These are phyloP conservation scores for Vaccinium corymbosum DNA, from an alignment of 148 eudicot genomes.

Conservation along the genomic window DNA sequence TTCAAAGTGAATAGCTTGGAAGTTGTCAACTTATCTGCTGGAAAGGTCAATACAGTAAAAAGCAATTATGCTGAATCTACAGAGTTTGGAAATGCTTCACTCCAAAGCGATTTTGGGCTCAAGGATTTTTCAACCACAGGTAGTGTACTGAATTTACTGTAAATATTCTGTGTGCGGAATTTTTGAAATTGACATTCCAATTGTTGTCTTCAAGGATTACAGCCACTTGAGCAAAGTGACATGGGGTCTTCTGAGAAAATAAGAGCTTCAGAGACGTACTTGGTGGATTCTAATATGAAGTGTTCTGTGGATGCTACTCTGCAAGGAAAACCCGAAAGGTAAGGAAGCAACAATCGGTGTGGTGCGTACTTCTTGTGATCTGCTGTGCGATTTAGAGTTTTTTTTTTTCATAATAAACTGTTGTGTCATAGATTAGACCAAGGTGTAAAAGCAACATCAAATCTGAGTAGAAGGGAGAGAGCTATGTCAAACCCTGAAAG, in stretches of 20 bases:
- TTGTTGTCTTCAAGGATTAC: conserved; percentile 58
- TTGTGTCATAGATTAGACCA: conserved; percentile 65
- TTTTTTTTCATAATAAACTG: conserved; percentile 8
- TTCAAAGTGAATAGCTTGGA: conserved; percentile 21
- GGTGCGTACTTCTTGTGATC: conserved; percentile 3
- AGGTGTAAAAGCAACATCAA: conserved; percentile 38
- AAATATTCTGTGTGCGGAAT: conserved; percentile 12
- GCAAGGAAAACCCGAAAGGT: conserved; percentile 79
- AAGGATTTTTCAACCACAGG: conserved; percentile 41
- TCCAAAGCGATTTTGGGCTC: conserved; percentile 22
- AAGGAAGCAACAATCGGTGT: not conserved
- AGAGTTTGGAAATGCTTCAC: conserved; percentile 19
- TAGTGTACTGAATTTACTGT: conserved; percentile 25
- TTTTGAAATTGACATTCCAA: conserved; percentile 19
- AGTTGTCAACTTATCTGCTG: conserved; percentile 22
- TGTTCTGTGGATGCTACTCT: conserved; percentile 43
- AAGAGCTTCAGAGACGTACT: conserved; percentile 19
- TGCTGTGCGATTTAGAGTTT: conserved; percentile 9
- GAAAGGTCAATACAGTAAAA: conserved; percentile 14
- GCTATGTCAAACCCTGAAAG: conserved; percentile 28
- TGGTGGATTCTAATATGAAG: conserved; percentile 18
- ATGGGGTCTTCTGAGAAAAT: conserved; percentile 26
- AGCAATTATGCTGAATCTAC: conserved; percentile 25
- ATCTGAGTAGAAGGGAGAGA: conserved; percentile 24
- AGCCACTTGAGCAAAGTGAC: conserved; percentile 43